Conservation (phyloP, 768 basidiomycete genomes). For the Calvatia gigantea region DNA sequence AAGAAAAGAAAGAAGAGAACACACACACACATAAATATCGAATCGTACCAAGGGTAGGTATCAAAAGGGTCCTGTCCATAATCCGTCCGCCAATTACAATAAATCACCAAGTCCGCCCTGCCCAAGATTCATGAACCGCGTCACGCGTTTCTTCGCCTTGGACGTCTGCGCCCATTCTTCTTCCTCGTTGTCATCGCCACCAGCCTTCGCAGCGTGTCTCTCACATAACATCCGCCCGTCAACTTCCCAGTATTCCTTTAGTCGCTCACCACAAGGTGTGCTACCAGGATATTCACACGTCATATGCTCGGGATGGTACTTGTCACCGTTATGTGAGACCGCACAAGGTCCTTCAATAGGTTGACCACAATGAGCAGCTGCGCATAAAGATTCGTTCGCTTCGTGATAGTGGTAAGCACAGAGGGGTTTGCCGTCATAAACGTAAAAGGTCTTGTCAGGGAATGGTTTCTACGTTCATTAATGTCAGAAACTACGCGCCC, state of each 20-base stretch:
- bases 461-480: conserved; percentile 64
- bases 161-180: conserved; percentile 34
- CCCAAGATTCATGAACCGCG: conserved; percentile 76
- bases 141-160: conserved; percentile 72
- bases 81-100: conserved; percentile 16
- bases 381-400: conserved; percentile 85
- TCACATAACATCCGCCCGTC: conserved; percentile 87
- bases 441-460: conserved; percentile 90
- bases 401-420: conserved; percentile 95
- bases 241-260: conserved; percentile 88
- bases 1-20: too few relatives aligned
- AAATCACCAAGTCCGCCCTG: conserved; percentile 20
- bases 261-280: conserved; percentile 46
- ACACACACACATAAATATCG: too few relatives aligned
- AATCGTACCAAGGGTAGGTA: background rate
- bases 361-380: conserved; percentile 71
- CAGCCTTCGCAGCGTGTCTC: conserved; percentile 51
- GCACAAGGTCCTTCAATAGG: conserved; percentile 95
- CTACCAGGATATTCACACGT: conserved; percentile 67
- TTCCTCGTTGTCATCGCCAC: conserved; percentile 22
- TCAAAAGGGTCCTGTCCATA: background rate
- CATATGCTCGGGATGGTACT: conserved; percentile 89
- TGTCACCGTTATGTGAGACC: conserved; percentile 73
- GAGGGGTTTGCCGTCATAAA: conserved; percentile 84
- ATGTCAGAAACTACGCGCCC: background rate